phyloP scores from a whole-genome alignment of 306 rosid genomes.

The Vigna angularis region DNA sequence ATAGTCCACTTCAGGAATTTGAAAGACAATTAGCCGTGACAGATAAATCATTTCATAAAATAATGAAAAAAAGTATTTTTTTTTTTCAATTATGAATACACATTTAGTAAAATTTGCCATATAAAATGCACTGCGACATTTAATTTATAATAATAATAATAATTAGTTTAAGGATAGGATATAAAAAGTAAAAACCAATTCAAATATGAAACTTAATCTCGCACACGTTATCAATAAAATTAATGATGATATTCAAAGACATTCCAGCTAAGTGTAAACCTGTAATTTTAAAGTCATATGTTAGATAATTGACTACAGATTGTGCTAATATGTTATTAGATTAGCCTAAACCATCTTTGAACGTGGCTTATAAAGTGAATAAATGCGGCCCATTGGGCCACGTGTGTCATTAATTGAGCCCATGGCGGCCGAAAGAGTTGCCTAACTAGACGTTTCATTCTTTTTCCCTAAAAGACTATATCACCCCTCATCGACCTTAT shows the following conservation, averaged over 20 bases:
- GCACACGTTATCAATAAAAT: neutral
- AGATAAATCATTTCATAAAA: neutral
- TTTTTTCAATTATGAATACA: too few relatives aligned
- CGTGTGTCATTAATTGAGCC: constrained; percentile 14
- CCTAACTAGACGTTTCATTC: neutral
- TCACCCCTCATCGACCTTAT: constrained; percentile 28
- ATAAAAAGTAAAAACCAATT: neutral
- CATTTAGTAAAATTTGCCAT: too few relatives aligned
- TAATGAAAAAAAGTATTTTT: too few relatives aligned
- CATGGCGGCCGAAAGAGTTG: constrained; percentile 28
- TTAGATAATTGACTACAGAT: too few relatives aligned
- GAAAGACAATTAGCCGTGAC: too few relatives aligned
- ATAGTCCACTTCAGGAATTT: too few relatives aligned
- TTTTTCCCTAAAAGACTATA: constrained; percentile 15
- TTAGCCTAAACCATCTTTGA: neutral
- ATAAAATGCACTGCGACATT: too few relatives aligned
- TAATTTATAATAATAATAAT: too few relatives aligned
- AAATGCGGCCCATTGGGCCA: constrained; percentile 36
- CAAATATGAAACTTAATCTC: neutral
- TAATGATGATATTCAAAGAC: neutral
- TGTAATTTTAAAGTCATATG: neutral
- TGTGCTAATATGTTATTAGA: too few relatives aligned
- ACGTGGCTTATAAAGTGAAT: neutral
- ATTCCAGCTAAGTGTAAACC: neutral
- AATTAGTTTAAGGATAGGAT: neutral